A percentile compares a stretch with the other conserved stretches of the same genome.
phyloP scores from a whole-genome alignment of 2,329 filamentous ascomycete genomes.

The Colletotrichum tanaceti region DNA sequence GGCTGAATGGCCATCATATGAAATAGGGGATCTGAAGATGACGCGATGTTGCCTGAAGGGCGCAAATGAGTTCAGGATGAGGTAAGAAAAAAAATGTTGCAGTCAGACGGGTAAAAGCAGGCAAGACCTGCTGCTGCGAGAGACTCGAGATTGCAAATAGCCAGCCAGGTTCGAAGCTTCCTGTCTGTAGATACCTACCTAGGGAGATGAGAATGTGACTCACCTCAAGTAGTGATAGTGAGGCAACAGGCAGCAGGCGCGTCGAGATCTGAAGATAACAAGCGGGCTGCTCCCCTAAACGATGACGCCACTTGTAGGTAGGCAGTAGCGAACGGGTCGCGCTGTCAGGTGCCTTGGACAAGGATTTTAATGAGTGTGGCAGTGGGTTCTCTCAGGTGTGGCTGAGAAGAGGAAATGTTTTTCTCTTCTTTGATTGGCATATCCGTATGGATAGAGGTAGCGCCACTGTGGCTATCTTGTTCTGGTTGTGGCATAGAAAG shows the following conservation, averaged over 20 bases:
- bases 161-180: not conserved
- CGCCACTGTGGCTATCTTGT: no score
- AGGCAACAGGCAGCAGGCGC: slow-evolving; percentile 20
- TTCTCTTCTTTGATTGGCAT: no score
- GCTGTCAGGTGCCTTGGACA: slow-evolving; percentile 28
- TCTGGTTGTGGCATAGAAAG: no score
- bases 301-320: slow-evolving; percentile 39
- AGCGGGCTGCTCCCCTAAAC: slow-evolving; percentile 11
- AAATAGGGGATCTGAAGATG: not conserved
- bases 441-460: no score
- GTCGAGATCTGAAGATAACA: not conserved
- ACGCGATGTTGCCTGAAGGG: no score
- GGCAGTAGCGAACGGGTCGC: slow-evolving; percentile 33
- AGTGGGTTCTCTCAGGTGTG: not conserved
- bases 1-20: not conserved
- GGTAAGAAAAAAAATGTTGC: not conserved
- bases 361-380: slow-evolving; percentile 28
- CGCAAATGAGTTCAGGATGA: not conserved
- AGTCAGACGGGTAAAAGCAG: not conserved
- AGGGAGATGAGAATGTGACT: not conserved
- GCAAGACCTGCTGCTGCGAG: not conserved
- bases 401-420: not conserved
- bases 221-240: not conserved
- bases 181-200: not conserved
- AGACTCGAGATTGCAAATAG: not conserved